Percentiles rank a stretch among this genome's conserved stretches.
Conservation (phyloP, 805 yeast species). For the Candida ficus region DNA sequence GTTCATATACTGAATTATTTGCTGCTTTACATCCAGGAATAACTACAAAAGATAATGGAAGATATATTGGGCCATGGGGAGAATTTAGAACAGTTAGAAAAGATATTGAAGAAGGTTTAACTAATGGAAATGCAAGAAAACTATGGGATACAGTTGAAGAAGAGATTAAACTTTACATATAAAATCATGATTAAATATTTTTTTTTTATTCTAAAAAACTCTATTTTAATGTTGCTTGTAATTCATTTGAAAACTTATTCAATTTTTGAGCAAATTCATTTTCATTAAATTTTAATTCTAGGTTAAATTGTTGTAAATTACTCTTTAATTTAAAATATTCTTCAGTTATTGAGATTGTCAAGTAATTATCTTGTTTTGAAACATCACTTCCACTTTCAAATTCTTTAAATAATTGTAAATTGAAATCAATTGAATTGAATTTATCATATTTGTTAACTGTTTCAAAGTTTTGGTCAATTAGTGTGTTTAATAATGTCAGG, state of each 20-base stretch:
- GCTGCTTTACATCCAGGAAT: constrained; percentile 38
- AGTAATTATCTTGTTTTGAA: constrained; percentile 3
- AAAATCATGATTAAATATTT: not conserved
- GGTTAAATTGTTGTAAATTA: constrained; percentile 2
- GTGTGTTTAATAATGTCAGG: not conserved
- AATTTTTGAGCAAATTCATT: not conserved
- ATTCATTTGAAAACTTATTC: not conserved
- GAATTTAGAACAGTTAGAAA: constrained; percentile 29
- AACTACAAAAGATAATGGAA: constrained; percentile 28
- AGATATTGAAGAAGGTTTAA: constrained; percentile 31
- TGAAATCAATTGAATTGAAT: constrained; percentile 6
- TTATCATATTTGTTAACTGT: constrained; percentile 5
- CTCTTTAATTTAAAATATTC: constrained; percentile 5
- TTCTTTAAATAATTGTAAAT: constrained; percentile 6
- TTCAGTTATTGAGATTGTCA: constrained; percentile 6
- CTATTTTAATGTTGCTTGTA: not conserved
- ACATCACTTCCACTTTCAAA: constrained; percentile 3
- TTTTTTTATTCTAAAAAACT: not conserved
- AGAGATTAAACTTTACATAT: not conserved
- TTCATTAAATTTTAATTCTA: not conserved
- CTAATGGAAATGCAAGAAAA: constrained; percentile 27
- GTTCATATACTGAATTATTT: constrained; percentile 40
- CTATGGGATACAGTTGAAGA: not conserved
- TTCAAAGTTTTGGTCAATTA: constrained; percentile 1
- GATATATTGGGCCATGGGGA: constrained; percentile 40